phyloP scores from a whole-genome alignment of 2,329 filamentous ascomycete species.

The Colletotrichum limetticola region DNA sequence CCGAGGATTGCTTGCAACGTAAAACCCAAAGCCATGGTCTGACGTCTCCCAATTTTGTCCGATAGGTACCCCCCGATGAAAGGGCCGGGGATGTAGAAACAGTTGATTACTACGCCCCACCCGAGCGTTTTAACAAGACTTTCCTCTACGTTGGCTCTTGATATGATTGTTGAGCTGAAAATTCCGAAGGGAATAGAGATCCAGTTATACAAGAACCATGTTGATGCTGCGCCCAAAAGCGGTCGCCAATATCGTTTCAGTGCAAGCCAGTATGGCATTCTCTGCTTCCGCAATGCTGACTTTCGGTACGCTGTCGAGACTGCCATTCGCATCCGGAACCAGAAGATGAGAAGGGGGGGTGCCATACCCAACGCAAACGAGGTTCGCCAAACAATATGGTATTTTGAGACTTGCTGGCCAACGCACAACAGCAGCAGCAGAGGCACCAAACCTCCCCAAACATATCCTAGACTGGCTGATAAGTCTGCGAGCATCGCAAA shows the following conservation, averaged over 20 bases:
- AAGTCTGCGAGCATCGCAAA: slow-evolving; percentile 66
- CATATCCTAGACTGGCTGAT: slow-evolving; percentile 61
- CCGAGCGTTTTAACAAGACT: slow-evolving; percentile 55
- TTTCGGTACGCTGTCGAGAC: slow-evolving; percentile 60
- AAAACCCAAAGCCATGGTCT: slow-evolving; percentile 64
- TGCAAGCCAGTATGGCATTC: slow-evolving; percentile 57
- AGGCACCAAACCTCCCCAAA: slow-evolving; percentile 60
- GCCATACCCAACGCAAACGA: slow-evolving; percentile 61
- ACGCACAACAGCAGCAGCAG: slow-evolving; percentile 62
- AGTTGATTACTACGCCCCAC: slow-evolving; percentile 59
- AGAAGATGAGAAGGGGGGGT: slow-evolving; percentile 61
- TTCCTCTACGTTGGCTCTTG: slow-evolving; percentile 50
- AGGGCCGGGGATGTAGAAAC: slow-evolving; percentile 60
- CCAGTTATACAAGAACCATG: slow-evolving; percentile 66
- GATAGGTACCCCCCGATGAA: slow-evolving; percentile 59
- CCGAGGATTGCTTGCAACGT: slow-evolving; percentile 55
- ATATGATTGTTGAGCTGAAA: slow-evolving; percentile 64
- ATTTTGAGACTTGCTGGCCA: slow-evolving; percentile 52
- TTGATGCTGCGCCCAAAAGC: slow-evolving; percentile 57
- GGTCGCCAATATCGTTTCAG: slow-evolving; percentile 60
- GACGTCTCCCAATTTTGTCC: slow-evolving; percentile 59
- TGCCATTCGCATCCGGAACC: slow-evolving; percentile 63
- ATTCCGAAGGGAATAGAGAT: slow-evolving; percentile 65
- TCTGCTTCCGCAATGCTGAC: slow-evolving; percentile 56
- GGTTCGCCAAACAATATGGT: slow-evolving; percentile 60